Evolutionary conservation across 768 basidiomycete species (phyloP).

Genomic region (Trametes meyenii): DNA sequence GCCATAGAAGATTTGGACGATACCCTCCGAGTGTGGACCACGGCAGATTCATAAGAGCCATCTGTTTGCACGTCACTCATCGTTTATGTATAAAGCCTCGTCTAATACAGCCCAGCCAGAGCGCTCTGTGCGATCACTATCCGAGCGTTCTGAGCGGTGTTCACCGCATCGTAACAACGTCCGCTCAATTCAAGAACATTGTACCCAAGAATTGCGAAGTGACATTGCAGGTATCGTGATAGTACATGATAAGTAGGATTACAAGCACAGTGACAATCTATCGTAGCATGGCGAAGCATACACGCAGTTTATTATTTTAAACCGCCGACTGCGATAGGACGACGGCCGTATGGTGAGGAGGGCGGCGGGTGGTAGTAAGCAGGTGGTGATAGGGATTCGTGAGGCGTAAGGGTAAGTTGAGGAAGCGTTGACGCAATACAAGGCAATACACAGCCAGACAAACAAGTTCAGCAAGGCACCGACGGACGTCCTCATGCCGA

Average conservation of each 20-base stretch:
- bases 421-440: too few relatives aligned
- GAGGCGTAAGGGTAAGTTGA: background rate
- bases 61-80: too few relatives aligned
- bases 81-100: too few relatives aligned
- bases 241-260: conserved; percentile 1
- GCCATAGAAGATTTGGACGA: conserved; percentile 61
- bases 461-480: too few relatives aligned
- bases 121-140: too few relatives aligned
- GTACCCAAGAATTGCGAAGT: background rate
- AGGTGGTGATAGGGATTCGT: background rate
- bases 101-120: too few relatives aligned
- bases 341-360: background rate
- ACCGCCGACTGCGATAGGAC: background rate
- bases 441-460: too few relatives aligned
- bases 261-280: background rate
- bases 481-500: background rate
- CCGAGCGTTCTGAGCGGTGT: background rate
- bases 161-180: background rate
- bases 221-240: conserved; percentile 6
- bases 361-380: background rate
- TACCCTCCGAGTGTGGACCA: conserved; percentile 61
- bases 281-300: background rate
- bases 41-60: conserved; percentile 36
- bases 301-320: background rate
- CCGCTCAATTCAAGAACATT: background rate